Conservation (phyloP, 495 filamentous ascomycete genomes). For the Daldinia vernicosa region DNA sequence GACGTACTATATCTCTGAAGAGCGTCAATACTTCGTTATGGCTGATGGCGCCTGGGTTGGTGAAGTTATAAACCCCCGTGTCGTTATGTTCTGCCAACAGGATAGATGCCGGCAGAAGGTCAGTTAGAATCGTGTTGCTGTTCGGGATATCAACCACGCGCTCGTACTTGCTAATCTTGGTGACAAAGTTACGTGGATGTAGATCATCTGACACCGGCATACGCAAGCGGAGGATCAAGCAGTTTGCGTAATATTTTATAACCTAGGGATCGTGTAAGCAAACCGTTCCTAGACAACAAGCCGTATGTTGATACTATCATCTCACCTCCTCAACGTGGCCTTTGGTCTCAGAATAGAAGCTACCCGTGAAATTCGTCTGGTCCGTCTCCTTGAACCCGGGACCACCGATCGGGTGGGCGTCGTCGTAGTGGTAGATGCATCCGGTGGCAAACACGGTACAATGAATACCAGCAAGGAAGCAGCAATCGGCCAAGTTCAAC, state of each 20-base stretch:
- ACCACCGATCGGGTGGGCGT: constrained; percentile 65
- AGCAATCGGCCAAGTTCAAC: constrained; percentile 68
- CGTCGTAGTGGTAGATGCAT: constrained; percentile 70
- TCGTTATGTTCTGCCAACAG: constrained; percentile 68
- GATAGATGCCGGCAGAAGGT: constrained; percentile 68
- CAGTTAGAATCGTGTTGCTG: constrained; percentile 71
- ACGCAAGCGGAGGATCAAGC: constrained; percentile 67
- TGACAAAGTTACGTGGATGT: constrained; percentile 72
- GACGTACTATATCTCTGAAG: constrained; percentile 69
- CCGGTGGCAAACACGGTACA: constrained; percentile 72
- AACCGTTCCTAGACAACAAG: not conserved
- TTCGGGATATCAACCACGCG: constrained; percentile 72
- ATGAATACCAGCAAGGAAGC: constrained; percentile 64
- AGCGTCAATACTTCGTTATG: constrained; percentile 72
- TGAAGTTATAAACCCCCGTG: constrained; percentile 72
- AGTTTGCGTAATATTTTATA: constrained; percentile 67
- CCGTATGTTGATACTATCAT: not conserved
- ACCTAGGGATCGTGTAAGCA: constrained; percentile 52
- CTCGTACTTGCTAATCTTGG: constrained; percentile 71
- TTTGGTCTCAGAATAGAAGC: constrained; percentile 74
- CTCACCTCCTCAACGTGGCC: constrained; percentile 69
- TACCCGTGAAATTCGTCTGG: constrained; percentile 69
- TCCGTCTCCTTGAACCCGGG: constrained; percentile 69
- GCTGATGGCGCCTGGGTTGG: constrained; percentile 72
- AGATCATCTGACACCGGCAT: constrained; percentile 77